A percentile compares a stretch with the other conserved stretches of the same genome.
Conservation (phyloP, 768 basidiomycete species). For the Lenzites betulinus region DNA sequence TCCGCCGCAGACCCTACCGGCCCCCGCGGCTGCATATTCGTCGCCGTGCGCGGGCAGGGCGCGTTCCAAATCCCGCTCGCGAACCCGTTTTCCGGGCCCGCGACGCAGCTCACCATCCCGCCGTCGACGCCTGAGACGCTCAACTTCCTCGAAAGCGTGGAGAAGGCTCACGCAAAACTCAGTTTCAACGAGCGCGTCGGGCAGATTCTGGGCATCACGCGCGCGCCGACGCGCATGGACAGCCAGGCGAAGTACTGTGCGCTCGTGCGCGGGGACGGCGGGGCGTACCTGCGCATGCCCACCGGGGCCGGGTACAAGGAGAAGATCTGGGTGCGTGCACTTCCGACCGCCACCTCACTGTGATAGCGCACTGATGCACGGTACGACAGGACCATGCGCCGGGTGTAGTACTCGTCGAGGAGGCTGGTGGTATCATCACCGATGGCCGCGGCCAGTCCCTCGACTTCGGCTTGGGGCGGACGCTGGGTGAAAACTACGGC, state of each 20-base stretch:
- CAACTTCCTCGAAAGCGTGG: constrained; percentile 88
- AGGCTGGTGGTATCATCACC: constrained; percentile 87
- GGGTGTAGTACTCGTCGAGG: constrained; percentile 80
- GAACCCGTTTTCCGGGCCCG: constrained; percentile 39
- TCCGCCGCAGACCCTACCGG: constrained; percentile 53
- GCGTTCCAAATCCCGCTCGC: constrained; percentile 69
- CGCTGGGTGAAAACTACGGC: constrained; percentile 84
- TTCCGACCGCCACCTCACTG: neutral
- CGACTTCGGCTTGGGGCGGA: constrained; percentile 85
- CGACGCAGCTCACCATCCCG: constrained; percentile 51
- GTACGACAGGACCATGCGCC: constrained; percentile 80
- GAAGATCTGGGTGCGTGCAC: constrained; percentile 85
- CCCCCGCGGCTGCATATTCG: constrained; percentile 78
- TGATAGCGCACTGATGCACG: neutral
- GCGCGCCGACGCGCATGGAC: constrained; percentile 76
- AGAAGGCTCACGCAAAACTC: constrained; percentile 90
- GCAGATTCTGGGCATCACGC: constrained; percentile 61
- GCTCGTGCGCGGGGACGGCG: constrained; percentile 84
- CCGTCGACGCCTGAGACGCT: constrained; percentile 48
- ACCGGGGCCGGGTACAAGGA: constrained; percentile 79
- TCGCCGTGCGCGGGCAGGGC: constrained; percentile 86
- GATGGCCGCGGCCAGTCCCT: constrained; percentile 75
- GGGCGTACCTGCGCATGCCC: constrained; percentile 79
- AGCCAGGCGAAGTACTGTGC: constrained; percentile 70
- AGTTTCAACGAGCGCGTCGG: constrained; percentile 77